Evolutionary conservation across 75 land plant genomes (phyloP).

Genomic region (Selaginella tamariscina): DNA sequence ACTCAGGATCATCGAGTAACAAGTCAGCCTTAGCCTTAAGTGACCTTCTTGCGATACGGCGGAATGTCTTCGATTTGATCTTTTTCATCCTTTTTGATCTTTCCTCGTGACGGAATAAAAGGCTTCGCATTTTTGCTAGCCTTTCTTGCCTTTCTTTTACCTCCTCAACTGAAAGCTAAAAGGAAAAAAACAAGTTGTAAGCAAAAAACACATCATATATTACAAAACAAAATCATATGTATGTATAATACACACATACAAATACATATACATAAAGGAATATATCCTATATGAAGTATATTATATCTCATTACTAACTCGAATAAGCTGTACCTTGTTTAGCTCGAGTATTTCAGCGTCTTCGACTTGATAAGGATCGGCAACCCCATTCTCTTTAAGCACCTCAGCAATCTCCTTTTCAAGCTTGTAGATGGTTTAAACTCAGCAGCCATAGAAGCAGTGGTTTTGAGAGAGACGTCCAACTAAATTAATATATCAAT

Average conservation of each 20-base stretch:
- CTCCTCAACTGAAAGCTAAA: constrained; percentile 67
- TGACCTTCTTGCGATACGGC: constrained; percentile 44
- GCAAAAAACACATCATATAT: background rate
- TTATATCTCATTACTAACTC: constrained; percentile 2
- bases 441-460: constrained; percentile 56
- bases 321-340: constrained; percentile 42
- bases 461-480: constrained; percentile 33
- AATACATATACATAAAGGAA: background rate
- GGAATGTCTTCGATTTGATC: constrained; percentile 87
- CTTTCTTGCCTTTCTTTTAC: constrained; percentile 55
- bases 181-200: background rate
- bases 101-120: constrained; percentile 65
- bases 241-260: background rate
- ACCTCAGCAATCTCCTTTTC: constrained; percentile 66
- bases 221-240: background rate
- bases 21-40: constrained; percentile 24
- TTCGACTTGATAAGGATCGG: constrained; percentile 51
- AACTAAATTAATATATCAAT: too few relatives aligned
- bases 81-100: constrained; percentile 67
- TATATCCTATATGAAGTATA: too few relatives aligned
- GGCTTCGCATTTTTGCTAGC: constrained; percentile 78
- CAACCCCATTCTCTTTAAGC: constrained; percentile 37
- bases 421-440: constrained; percentile 58
- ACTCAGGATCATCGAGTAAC: constrained; percentile 43
- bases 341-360: constrained; percentile 65